Conservation (phyloP, 345 rosid species). For the Alliaria petiolata region DNA sequence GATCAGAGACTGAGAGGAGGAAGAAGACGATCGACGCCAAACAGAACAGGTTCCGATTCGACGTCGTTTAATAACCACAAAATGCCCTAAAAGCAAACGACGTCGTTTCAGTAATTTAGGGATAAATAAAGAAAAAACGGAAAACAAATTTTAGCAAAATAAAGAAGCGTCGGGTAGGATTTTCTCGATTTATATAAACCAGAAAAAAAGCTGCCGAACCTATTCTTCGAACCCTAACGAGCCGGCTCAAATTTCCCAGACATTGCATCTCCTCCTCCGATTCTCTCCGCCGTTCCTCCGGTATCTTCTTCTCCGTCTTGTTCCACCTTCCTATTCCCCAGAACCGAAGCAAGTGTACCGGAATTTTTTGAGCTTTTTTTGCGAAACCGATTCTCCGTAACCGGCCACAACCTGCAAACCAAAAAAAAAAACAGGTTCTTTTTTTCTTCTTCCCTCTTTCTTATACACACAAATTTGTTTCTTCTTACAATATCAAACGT, state of each 20-base stretch:
- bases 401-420: conserved; percentile 32
- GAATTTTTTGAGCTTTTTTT: conserved; percentile 1
- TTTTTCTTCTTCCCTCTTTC: neutral
- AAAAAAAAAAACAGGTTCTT: conserved; percentile 7
- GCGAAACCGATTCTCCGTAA: conserved; percentile 28
- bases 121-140: neutral
- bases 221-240: conserved; percentile 20
- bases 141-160: conserved; percentile 14
- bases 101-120: neutral
- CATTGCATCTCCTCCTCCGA: conserved; percentile 5
- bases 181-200: conserved; percentile 26
- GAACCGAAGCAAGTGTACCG: conserved; percentile 19
- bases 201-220: conserved; percentile 34
- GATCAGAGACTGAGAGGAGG: conserved; percentile 8
- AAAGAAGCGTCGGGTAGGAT: conserved; percentile 9
- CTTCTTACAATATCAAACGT: too few relatives aligned
- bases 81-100: neutral
- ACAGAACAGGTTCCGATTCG: too few relatives aligned
- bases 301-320: neutral
- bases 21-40: too few relatives aligned
- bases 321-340: neutral
- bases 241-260: conserved; percentile 11
- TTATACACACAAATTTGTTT: neutral
- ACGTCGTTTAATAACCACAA: neutral
- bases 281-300: conserved; percentile 6